phyloP scores from a whole-genome alignment of 106 monocot species.

The Dioscorea zingiberensis region DNA sequence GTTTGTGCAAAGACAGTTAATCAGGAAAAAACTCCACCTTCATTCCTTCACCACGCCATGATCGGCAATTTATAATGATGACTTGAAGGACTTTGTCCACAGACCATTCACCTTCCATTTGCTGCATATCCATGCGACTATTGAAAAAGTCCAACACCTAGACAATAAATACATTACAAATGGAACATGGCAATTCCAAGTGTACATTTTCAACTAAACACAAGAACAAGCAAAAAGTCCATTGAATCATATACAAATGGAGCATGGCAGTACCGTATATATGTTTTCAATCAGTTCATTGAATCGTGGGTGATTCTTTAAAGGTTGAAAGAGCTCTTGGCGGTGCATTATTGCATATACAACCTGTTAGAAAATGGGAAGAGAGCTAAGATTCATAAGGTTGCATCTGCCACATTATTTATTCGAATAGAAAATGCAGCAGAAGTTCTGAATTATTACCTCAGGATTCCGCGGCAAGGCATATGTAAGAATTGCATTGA shows the following conservation, averaged over 20 bases:
- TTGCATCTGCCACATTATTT: too few species aligned
- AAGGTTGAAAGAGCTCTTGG: slow-evolving; percentile 88
- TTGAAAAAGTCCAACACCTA: slow-evolving; percentile 98
- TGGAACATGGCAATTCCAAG: too few species aligned
- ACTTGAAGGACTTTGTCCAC: slow-evolving; percentile 84
- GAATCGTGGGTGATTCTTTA: slow-evolving; percentile 92
- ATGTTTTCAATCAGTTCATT: slow-evolving; percentile 92
- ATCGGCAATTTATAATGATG: slow-evolving; percentile 83
- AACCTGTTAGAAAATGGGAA: slow-evolving; percentile 40
- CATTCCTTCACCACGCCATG: slow-evolving; percentile 98
- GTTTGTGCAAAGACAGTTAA: background rate
- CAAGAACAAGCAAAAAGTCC: background rate
- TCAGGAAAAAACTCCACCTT: slow-evolving; percentile 38
- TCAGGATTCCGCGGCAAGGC: slow-evolving; percentile 88
- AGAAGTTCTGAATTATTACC: slow-evolving; percentile 26
- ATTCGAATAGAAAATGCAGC: too few species aligned
- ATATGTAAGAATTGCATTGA: slow-evolving; percentile 93
- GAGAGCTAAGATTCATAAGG: background rate
- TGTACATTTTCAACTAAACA: background rate
- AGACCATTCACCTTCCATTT: slow-evolving; percentile 77
- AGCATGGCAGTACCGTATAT: slow-evolving; percentile 75
- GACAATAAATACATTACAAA: slow-evolving; percentile 4
- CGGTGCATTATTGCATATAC: slow-evolving; percentile 96
- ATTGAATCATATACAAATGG: background rate
- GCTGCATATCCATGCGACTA: slow-evolving; percentile 90